A percentile compares a stretch with the other conserved stretches of the same genome.
These are phyloP conservation scores for Aspergillus alliaceus DNA, from an alignment of 2,329 filamentous ascomycete species.

Conservation along the genomic window DNA sequence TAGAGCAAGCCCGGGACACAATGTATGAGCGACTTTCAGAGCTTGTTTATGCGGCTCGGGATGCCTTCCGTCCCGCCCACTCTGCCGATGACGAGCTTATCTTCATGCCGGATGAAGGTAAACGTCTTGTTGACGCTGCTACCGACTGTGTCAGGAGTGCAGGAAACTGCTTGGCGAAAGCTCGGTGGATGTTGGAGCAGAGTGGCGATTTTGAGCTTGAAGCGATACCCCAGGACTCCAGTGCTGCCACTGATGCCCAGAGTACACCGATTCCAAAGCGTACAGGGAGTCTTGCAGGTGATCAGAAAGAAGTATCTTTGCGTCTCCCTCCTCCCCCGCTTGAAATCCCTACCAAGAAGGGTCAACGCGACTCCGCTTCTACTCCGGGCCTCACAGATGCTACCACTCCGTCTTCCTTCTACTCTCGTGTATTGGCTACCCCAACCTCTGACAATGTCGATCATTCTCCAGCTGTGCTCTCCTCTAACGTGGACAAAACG, in stretches of 20 bases:
- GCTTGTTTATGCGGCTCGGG: conserved; percentile 76
- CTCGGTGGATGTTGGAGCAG: conserved; percentile 79
- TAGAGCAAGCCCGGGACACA: conserved; percentile 68
- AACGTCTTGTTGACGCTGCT: conserved; percentile 71
- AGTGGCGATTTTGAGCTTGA: conserved; percentile 89
- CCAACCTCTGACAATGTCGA: conserved; percentile 30
- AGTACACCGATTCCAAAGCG: conserved; percentile 22
- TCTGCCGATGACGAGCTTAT: conserved; percentile 71
- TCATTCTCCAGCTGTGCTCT: conserved; percentile 25
- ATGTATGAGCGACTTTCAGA: conserved; percentile 81
- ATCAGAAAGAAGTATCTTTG: conserved; percentile 31
- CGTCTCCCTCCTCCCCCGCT: conserved; percentile 48
- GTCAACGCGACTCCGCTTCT: conserved; percentile 30
- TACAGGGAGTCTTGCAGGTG: conserved; percentile 14
- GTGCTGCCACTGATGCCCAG: conserved; percentile 14
- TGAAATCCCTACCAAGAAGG: conserved; percentile 38
- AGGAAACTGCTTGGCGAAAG: conserved; percentile 86
- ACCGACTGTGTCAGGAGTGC: conserved; percentile 87
- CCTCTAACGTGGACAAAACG: conserved; percentile 27
- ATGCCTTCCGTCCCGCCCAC: conserved; percentile 71
- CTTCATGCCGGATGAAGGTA: conserved; percentile 77
- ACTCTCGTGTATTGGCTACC: conserved; percentile 43
- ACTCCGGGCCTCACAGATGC: conserved; percentile 39
- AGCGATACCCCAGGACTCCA: conserved; percentile 49
- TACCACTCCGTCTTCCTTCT: conserved; percentile 40